phyloP scores from a whole-genome alignment of 2,329 filamentous ascomycete species.

The Aspergillus aculeatus region DNA sequence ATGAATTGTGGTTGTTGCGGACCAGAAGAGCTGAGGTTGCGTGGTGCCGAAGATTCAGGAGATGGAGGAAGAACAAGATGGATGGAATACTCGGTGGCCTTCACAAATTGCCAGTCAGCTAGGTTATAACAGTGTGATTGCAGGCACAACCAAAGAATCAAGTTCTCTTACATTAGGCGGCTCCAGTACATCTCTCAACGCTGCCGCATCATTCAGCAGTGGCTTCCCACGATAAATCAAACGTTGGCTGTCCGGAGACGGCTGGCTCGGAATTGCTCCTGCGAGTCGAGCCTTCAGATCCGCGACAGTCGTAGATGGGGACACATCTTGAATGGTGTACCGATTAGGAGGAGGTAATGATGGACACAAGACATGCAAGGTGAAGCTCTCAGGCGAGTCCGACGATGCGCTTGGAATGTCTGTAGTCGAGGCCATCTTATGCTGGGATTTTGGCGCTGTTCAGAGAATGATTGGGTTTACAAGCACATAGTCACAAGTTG shows the following conservation, averaged over 20 bases:
- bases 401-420: constrained; percentile 1
- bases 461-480: background rate
- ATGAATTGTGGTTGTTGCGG: constrained; percentile 3
- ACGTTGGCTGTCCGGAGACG: constrained; percentile 50
- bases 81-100: constrained; percentile 34
- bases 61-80: constrained; percentile 47
- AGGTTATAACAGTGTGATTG: background rate
- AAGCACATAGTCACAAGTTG: background rate
- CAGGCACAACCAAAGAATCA: constrained; percentile 1
- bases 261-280: constrained; percentile 47
- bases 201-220: constrained; percentile 50
- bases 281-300: constrained; percentile 55
- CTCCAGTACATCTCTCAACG: constrained; percentile 52
- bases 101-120: constrained; percentile 6
- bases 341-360: constrained; percentile 38
- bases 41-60: constrained; percentile 12
- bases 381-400: constrained; percentile 21
- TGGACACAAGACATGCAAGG: constrained; percentile 43
- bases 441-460: background rate
- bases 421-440: constrained; percentile 10
- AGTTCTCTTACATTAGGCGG: constrained; percentile 46
- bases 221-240: constrained; percentile 59
- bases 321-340: constrained; percentile 38
- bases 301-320: constrained; percentile 47
- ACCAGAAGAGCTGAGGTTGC: constrained; percentile 2